phyloP scores from a whole-genome alignment of 2,329 filamentous ascomycete species.

The Aspergillus arachidicola region DNA sequence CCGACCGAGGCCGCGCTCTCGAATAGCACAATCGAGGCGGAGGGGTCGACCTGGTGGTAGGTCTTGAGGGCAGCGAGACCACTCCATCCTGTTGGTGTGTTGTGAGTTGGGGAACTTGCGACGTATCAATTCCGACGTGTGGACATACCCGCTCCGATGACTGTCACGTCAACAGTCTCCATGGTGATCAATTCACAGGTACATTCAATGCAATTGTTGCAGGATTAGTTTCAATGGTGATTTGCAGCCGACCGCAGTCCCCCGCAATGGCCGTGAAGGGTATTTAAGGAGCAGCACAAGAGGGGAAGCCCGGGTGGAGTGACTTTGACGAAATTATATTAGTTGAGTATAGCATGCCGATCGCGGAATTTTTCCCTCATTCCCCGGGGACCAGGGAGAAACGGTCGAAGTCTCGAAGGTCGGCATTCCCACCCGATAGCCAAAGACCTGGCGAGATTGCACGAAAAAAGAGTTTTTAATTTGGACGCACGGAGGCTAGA shows the following conservation, averaged over 20 bases:
- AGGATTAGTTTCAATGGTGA: neutral
- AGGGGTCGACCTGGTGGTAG: conserved; percentile 61
- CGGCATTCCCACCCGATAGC: neutral
- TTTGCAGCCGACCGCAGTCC: neutral
- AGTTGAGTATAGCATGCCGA: neutral
- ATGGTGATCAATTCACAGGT: conserved; percentile 16
- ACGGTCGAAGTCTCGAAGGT: neutral
- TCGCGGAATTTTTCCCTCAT: neutral
- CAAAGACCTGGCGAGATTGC: neutral
- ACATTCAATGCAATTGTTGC: neutral
- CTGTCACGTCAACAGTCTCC: conserved; percentile 32
- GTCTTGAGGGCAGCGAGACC: conserved; percentile 66
- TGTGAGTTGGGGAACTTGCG: neutral
- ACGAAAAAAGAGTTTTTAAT: neutral
- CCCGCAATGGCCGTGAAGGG: neutral
- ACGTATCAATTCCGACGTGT: neutral
- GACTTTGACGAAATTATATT: neutral
- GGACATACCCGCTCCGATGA: conserved; percentile 30
- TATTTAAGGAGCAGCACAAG: neutral
- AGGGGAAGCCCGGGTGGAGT: too few relatives aligned
- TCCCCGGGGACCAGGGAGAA: neutral
- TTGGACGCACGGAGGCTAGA: neutral
- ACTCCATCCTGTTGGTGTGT: conserved; percentile 46
- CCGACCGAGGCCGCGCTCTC: conserved; percentile 63
- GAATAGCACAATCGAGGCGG: conserved; percentile 59